Percentiles rank a stretch among this genome's conserved stretches.
These are phyloP conservation scores for Ampelocalamus luodianensis DNA, from an alignment of 176 grass and related monocot genomes.

Conservation along the genomic window DNA sequence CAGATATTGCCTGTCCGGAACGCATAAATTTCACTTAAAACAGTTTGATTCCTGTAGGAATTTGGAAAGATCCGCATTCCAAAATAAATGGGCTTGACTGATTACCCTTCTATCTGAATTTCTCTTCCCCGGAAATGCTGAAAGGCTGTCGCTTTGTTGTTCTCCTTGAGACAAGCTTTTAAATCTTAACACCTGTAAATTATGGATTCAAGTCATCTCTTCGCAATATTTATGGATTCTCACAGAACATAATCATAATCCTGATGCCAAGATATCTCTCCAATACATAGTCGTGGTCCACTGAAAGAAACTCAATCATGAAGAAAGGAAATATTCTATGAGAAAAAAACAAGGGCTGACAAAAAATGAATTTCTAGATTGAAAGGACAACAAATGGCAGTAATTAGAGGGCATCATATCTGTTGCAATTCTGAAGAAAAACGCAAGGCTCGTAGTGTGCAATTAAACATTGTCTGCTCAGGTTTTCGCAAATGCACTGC, in stretches of 20 bases:
- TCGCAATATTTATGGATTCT: background rate
- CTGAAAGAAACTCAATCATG: background rate
- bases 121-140: background rate
- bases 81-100: no score
- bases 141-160: background rate
- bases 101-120: background rate
- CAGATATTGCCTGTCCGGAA: background rate
- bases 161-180: background rate
- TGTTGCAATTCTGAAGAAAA: background rate
- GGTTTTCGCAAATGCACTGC: background rate
- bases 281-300: background rate
- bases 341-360: background rate
- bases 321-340: background rate
- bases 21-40: background rate
- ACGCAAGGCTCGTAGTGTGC: background rate
- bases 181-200: background rate
- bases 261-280: background rate
- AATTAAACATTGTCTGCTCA: background rate
- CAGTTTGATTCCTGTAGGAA: background rate
- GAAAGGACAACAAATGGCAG: background rate
- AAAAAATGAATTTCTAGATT: background rate
- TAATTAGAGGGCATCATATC: background rate
- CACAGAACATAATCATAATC: background rate
- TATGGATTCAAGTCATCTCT: background rate
- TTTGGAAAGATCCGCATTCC: no score